Percentiles rank a stretch among this genome's conserved stretches.
Evolutionary conservation across 768 basidiomycete genomes (phyloP).

Genomic region (Lactifluus piperatus): DNA sequence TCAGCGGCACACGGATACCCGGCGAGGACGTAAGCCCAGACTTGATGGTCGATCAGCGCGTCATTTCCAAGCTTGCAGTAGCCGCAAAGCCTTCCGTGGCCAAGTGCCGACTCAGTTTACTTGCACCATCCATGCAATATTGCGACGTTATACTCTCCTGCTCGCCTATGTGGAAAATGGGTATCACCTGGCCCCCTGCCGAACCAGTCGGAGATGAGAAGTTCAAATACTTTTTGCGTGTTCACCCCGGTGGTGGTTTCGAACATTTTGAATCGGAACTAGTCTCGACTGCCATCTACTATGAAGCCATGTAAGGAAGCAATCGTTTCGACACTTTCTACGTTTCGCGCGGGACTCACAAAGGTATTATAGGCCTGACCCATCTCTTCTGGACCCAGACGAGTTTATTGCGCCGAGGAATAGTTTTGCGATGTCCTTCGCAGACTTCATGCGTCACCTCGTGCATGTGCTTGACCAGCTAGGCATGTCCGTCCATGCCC

Average conservation of each 20-base stretch:
- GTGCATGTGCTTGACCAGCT: constrained; percentile 78
- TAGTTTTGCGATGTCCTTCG: constrained; percentile 77
- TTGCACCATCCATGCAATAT: constrained; percentile 66
- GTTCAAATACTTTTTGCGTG: constrained; percentile 75
- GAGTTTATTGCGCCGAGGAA: constrained; percentile 77
- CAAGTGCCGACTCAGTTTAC: constrained; percentile 65
- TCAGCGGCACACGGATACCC: constrained; percentile 66
- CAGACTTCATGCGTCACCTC: constrained; percentile 73
- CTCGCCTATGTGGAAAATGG: constrained; percentile 66
- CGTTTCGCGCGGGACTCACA: neutral
- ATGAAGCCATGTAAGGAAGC: constrained; percentile 67
- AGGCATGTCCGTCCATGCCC: constrained; percentile 74
- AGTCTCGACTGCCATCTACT: constrained; percentile 73
- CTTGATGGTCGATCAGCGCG: constrained; percentile 66
- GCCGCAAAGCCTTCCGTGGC: constrained; percentile 69
- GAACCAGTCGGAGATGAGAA: constrained; percentile 58
- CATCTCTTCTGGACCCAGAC: constrained; percentile 63
- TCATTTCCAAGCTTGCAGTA: constrained; percentile 67
- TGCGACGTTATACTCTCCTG: constrained; percentile 71
- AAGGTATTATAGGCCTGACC: constrained; percentile 54
- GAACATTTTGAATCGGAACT: constrained; percentile 82
- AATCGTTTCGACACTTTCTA: neutral
- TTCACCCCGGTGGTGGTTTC: constrained; percentile 76
- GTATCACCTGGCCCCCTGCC: constrained; percentile 70
- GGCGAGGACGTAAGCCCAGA: constrained; percentile 57